Evolutionary conservation across 352 stramenopile species (phyloP).

Genomic region (Sclerospora graminicola): DNA sequence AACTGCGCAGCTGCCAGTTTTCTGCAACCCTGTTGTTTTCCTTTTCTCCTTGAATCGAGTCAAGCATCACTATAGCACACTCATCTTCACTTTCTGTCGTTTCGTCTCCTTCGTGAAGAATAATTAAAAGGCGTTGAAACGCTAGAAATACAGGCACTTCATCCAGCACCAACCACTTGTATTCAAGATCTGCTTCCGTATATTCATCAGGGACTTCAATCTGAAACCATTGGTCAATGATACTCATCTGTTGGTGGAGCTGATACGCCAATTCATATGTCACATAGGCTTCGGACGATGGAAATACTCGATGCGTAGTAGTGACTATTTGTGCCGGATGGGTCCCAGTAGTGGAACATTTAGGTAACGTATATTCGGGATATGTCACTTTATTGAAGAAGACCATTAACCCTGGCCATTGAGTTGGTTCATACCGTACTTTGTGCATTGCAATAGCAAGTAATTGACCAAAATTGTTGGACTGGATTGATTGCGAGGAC

Average conservation of each 20-base stretch:
- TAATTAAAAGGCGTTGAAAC: slow-evolving; percentile 33
- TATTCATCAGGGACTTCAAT: slow-evolving; percentile 25
- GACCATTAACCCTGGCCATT: slow-evolving; percentile 65
- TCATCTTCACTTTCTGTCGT: slow-evolving; percentile 9
- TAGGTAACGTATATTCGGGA: slow-evolving; percentile 32
- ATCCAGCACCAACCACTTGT: slow-evolving; percentile 38
- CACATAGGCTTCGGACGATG: slow-evolving; percentile 40
- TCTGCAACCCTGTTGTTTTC: neutral
- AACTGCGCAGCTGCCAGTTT: slow-evolving; percentile 41
- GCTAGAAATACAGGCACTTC: slow-evolving; percentile 25
- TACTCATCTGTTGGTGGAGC: slow-evolving; percentile 37
- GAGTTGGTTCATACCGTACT: slow-evolving; percentile 32
- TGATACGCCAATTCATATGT: slow-evolving; percentile 57
- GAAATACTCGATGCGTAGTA: slow-evolving; percentile 24
- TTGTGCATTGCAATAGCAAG: slow-evolving; percentile 21
- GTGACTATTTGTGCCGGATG: slow-evolving; percentile 7
- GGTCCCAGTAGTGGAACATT: slow-evolving; percentile 5
- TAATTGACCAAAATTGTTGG: slow-evolving; percentile 11
- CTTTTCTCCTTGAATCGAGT: neutral
- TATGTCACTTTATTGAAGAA: slow-evolving; percentile 66
- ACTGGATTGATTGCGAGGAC: slow-evolving; percentile 9
- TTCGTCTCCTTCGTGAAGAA: slow-evolving; percentile 17
- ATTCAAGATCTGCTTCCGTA: slow-evolving; percentile 31
- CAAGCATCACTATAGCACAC: neutral
- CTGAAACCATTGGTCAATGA: slow-evolving; percentile 33